A percentile compares a stretch with the other conserved stretches of the same genome.
These are phyloP conservation scores for Tolypocladium nubicola DNA, from an alignment of 2,329 filamentous ascomycete species.

Conservation along the genomic window DNA sequence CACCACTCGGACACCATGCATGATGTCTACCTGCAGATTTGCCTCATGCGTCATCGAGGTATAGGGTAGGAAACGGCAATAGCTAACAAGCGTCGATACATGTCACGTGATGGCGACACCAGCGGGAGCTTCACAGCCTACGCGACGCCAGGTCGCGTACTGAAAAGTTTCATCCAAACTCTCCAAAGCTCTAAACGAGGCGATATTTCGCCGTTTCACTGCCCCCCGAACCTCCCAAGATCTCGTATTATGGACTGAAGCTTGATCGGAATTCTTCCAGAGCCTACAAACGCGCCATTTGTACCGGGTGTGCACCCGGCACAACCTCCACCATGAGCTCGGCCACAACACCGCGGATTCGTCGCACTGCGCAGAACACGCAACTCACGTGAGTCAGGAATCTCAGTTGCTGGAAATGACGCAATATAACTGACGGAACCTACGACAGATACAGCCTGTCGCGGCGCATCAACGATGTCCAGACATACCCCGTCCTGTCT, in stretches of 20 bases:
- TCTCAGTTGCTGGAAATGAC: too few species aligned
- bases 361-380: conserved; percentile 37
- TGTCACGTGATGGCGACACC: neutral
- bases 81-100: neutral
- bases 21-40: neutral
- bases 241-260: neutral
- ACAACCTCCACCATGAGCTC: conserved; percentile 19
- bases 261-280: neutral
- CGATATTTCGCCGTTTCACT: neutral
- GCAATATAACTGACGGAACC: conserved; percentile 1
- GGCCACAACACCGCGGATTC: conserved; percentile 26
- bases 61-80: neutral
- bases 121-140: neutral
- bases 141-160: neutral
- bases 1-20: neutral
- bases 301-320: conserved; percentile 4
- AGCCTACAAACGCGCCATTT: neutral
- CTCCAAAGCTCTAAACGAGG: neutral
- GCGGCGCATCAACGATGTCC: conserved; percentile 47
- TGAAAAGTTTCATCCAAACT: neutral
- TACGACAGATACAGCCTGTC: conserved; percentile 45
- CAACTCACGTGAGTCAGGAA: conserved; percentile 31
- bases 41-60: neutral
- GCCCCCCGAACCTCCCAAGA: neutral
- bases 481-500: conserved; percentile 50